phyloP scores from a whole-genome alignment of 2,329 filamentous ascomycete genomes.

The Ophiostoma quercus region DNA sequence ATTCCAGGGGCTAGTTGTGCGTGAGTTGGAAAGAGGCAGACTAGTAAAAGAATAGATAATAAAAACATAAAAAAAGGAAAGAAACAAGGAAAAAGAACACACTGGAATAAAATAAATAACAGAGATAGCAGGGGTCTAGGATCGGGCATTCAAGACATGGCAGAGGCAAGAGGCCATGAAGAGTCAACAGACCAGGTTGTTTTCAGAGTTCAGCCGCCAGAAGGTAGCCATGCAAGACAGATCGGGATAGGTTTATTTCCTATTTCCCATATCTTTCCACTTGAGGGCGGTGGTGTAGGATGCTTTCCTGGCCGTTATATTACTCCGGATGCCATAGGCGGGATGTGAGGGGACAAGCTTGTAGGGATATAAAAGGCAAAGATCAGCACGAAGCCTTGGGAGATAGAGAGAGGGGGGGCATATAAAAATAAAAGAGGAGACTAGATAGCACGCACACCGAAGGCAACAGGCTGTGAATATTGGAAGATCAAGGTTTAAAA shows the following conservation, averaged over 20 bases:
- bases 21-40: not conserved
- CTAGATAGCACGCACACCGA: not conserved
- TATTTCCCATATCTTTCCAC: slow-evolving; percentile 2
- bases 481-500: not conserved
- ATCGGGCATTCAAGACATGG: slow-evolving; percentile 28
- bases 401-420: not conserved
- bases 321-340: not conserved
- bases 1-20: slow-evolving; percentile 17
- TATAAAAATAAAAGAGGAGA: not conserved
- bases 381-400: not conserved
- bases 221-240: slow-evolving; percentile 10
- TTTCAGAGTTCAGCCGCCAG: slow-evolving; percentile 31
- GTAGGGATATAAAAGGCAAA: not conserved
- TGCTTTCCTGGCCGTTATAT: not conserved
- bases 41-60: not conserved
- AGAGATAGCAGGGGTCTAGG: not conserved
- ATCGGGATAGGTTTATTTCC: slow-evolving; percentile 19
- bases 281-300: not conserved
- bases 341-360: not conserved
- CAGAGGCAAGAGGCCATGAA: slow-evolving; percentile 24
- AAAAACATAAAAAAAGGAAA: not conserved
- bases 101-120: not conserved
- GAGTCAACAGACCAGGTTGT: slow-evolving; percentile 28
- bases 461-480: not conserved
- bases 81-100: not conserved